phyloP scores from a whole-genome alignment of 1,139 yeast species.

The Kodamaea anthophila region DNA sequence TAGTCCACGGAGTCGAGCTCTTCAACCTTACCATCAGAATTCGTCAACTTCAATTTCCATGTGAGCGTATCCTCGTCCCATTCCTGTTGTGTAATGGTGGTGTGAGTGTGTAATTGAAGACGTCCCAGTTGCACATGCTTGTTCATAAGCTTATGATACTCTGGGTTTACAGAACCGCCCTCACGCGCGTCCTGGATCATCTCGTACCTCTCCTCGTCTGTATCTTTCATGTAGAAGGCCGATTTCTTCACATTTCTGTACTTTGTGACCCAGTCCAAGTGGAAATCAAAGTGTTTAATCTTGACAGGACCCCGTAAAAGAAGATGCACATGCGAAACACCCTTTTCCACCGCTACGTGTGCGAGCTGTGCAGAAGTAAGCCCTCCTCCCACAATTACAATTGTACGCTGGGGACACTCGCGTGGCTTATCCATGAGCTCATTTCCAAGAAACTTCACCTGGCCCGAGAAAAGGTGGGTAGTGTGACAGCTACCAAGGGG shows the following conservation, averaged over 20 bases:
- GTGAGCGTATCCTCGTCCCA: conserved; percentile 17
- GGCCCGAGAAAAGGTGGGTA: conserved; percentile 29
- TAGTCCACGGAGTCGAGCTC: conserved; percentile 23
- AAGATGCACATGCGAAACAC: conserved; percentile 28
- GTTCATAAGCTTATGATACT: conserved; percentile 29
- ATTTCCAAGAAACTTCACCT: conserved; percentile 19
- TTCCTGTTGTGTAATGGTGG: conserved; percentile 16
- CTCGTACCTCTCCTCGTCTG: conserved; percentile 35
- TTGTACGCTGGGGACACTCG: conserved; percentile 13
- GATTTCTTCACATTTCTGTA: conserved; percentile 39
- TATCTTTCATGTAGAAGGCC: conserved; percentile 37
- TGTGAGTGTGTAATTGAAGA: conserved; percentile 19
- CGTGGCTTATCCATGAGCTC: conserved; percentile 14
- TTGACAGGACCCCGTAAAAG: conserved; percentile 36
- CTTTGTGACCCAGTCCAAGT: conserved; percentile 49
- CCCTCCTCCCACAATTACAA: conserved; percentile 45
- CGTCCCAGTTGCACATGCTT: conserved; percentile 26
- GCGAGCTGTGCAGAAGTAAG: conserved; percentile 46
- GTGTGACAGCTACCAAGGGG: conserved; percentile 39
- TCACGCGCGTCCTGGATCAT: conserved; percentile 41
- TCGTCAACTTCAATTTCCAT: conserved; percentile 10
- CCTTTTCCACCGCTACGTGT: conserved; percentile 28
- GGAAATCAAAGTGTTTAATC: conserved; percentile 46
- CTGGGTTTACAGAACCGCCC: conserved; percentile 47
- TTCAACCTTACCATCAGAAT: conserved; percentile 7